Evolutionary conservation across 306 rosid genomes (phyloP).

Genomic region (Cucumis sativus): DNA sequence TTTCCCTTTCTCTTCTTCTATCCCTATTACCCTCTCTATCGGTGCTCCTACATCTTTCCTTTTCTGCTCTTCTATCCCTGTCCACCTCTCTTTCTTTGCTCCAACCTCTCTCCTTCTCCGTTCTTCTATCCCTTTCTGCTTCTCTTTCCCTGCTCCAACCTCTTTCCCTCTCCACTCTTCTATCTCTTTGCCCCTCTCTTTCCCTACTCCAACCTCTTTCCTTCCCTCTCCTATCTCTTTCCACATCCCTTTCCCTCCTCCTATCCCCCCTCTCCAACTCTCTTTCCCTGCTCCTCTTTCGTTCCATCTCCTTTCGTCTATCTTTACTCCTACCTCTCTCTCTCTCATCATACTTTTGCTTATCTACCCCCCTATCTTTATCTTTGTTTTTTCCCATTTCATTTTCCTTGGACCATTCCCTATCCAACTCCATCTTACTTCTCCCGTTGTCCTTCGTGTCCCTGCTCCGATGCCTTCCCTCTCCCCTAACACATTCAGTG

Average conservation of each 20-base stretch:
- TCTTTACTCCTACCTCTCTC: constrained; percentile 46
- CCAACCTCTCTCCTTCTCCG: constrained; percentile 32
- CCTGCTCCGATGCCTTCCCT: constrained; percentile 13
- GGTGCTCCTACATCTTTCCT: constrained; percentile 25
- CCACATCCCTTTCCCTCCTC: constrained; percentile 24
- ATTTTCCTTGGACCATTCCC: constrained; percentile 28
- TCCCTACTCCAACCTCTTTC: constrained; percentile 32
- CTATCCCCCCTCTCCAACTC: constrained; percentile 42
- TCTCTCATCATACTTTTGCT: constrained; percentile 24
- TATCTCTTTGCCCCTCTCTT: constrained; percentile 31
- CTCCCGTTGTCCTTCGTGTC: constrained; percentile 28
- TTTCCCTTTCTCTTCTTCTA: constrained; percentile 21
- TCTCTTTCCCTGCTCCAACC: constrained; percentile 36
- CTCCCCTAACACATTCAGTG: constrained; percentile 1
- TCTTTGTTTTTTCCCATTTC: constrained; percentile 35
- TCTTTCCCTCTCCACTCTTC: constrained; percentile 29
- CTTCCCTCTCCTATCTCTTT: constrained; percentile 31
- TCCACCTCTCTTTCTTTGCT: constrained; percentile 34
- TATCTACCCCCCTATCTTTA: constrained; percentile 30
- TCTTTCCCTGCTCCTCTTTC: constrained; percentile 37
- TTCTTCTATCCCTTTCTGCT: constrained; percentile 22
- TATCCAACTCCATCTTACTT: constrained; percentile 28
- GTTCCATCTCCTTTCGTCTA: constrained; percentile 34
- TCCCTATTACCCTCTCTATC: constrained; percentile 27
- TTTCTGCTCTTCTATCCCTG: constrained; percentile 31